Evolutionary conservation across 1,139 yeast genomes (phyloP).

Genomic region (Pichia sp.): DNA sequence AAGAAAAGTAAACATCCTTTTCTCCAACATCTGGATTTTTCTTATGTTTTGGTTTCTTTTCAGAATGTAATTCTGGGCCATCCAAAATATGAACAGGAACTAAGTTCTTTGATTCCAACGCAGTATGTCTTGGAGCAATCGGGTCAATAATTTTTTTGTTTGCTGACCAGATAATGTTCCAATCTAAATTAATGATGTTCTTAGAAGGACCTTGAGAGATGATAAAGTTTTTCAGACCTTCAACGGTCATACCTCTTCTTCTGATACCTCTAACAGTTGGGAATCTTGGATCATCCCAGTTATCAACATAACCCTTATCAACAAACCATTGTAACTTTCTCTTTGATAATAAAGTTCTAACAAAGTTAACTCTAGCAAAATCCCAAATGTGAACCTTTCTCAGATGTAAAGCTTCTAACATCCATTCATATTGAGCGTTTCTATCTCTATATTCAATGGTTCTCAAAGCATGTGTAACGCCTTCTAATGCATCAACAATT

Average conservation of each 20-base stretch:
- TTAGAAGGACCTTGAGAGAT: constrained; percentile 95
- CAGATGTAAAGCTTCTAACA: constrained; percentile 67
- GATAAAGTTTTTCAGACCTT: constrained; percentile 88
- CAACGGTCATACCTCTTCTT: constrained; percentile 98
- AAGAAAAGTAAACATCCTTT: constrained; percentile 66
- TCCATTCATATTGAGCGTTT: constrained; percentile 96
- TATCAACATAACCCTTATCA: constrained; percentile 73
- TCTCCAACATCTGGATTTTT: constrained; percentile 88
- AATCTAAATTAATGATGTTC: constrained; percentile 90
- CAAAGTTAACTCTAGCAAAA: constrained; percentile 92
- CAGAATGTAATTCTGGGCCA: constrained; percentile 62
- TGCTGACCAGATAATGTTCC: constrained; percentile 95
- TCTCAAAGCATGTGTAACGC: constrained; percentile 95
- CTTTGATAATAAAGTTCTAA: constrained; percentile 88
- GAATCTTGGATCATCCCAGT: constrained; percentile 99
- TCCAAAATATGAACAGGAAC: constrained; percentile 60
- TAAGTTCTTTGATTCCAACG: constrained; percentile 54
- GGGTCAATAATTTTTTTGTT: constrained; percentile 97
- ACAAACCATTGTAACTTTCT: constrained; percentile 98
- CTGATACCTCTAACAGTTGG: constrained; percentile 98
- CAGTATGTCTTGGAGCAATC: constrained; percentile 89
- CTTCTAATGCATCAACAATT: constrained; percentile 87
- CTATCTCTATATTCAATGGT: constrained; percentile 97
- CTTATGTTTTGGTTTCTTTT: constrained; percentile 87
- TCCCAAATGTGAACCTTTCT: constrained; percentile 97